Conservation (phyloP, 2,329 filamentous ascomycete genomes). For the Ilyonectria mors-panacis region DNA sequence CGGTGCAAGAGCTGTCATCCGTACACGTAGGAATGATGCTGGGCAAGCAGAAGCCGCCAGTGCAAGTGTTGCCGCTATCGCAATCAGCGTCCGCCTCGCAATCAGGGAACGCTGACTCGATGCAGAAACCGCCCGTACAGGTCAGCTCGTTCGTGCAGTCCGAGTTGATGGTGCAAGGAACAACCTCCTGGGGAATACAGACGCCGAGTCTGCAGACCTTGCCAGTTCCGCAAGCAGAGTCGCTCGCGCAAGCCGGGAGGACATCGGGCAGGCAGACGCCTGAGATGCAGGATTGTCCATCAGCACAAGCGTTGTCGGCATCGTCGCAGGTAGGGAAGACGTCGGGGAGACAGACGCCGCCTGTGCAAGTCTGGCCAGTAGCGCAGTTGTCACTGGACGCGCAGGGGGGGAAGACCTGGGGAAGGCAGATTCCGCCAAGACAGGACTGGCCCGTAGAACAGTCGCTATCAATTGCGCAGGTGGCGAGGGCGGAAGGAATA, state of each 20-base stretch:
- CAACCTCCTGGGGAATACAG: slow-evolving; percentile 13
- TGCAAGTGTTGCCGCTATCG: slow-evolving; percentile 11
- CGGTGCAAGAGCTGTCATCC: not conserved
- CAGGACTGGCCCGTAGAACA: slow-evolving; percentile 8
- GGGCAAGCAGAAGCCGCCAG: slow-evolving; percentile 12
- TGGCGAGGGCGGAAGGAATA: not conserved
- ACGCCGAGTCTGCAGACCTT: slow-evolving; percentile 20
- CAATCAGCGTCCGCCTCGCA: slow-evolving; percentile 7
- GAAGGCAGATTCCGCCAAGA: slow-evolving; percentile 12
- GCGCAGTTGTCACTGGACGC: slow-evolving; percentile 3
- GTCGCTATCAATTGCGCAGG: slow-evolving; percentile 7
- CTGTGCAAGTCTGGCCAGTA: slow-evolving; percentile 4
- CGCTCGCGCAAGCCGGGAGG: slow-evolving; percentile 7
- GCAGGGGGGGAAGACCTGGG: not conserved
- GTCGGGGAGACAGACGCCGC: slow-evolving; percentile 10
- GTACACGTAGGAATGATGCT: slow-evolving; percentile 1
- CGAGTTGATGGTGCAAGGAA: not conserved
- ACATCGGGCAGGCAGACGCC: slow-evolving; percentile 17
- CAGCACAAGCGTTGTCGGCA: not conserved
- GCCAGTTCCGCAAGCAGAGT: slow-evolving; percentile 16
- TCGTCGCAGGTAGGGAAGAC: slow-evolving; percentile 1
- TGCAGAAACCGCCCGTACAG: slow-evolving; percentile 19
- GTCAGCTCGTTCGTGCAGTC: not conserved
- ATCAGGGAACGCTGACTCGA: not conserved
- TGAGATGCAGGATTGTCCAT: not conserved